Conservation (phyloP, 2,329 filamentous ascomycete genomes). For the Fusarium denticulatum region DNA sequence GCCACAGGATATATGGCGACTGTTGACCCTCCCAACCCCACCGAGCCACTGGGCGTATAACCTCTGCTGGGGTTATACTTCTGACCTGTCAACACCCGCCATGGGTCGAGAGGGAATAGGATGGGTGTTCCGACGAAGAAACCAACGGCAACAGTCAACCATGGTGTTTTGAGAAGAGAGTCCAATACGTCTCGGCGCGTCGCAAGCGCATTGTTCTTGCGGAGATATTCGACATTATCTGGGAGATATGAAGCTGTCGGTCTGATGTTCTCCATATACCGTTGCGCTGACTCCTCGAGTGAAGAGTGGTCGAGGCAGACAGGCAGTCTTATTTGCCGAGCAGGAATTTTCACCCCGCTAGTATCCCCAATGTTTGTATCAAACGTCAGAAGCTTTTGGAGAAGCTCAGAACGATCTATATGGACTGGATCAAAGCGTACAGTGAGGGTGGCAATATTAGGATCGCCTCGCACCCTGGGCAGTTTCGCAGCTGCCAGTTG, state of each 20-base stretch:
- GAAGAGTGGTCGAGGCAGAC: background rate
- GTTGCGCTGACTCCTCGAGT: background rate
- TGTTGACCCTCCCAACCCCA: slow-evolving; percentile 34
- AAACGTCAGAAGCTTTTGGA: background rate
- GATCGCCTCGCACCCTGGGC: background rate
- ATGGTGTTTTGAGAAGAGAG: slow-evolving; percentile 46
- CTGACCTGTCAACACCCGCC: slow-evolving; percentile 45
- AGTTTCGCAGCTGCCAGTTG: background rate
- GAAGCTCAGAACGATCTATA: background rate
- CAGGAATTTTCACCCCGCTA: background rate
- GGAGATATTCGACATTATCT: background rate
- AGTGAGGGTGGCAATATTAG: background rate
- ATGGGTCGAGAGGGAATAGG: slow-evolving; percentile 42
- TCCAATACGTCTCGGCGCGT: slow-evolving; percentile 47
- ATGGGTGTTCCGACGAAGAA: slow-evolving; percentile 53
- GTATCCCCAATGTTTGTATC: background rate
- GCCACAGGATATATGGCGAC: slow-evolving; percentile 52
- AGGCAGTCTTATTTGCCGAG: background rate
- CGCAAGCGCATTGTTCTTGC: background rate
- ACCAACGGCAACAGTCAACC: slow-evolving; percentile 45
- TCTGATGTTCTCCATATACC: background rate
- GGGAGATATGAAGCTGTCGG: background rate
- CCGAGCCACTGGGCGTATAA: background rate
- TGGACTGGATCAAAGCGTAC: background rate
- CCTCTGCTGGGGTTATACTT: background rate